These are phyloP conservation scores for Rhizophagus sp. DNA, from an alignment of 192 early-diverging fungal species.

Conservation along the genomic window DNA sequence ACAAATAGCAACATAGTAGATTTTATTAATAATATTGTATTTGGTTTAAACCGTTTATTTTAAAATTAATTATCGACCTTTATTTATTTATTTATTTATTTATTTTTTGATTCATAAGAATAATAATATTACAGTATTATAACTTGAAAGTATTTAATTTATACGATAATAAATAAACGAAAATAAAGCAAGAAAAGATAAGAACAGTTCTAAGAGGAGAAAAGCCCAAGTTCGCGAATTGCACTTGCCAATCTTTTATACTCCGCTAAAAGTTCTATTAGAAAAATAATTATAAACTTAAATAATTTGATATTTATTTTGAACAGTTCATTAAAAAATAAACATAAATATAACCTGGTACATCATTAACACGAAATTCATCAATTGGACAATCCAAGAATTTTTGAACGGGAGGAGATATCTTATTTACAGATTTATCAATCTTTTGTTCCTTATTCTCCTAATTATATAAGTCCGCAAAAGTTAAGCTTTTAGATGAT, in stretches of 20 bases:
- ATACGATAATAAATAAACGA: no score
- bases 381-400: slow-evolving; percentile 26
- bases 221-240: slow-evolving; percentile 18
- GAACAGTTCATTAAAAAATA: background rate
- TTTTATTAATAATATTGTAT: no score
- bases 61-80: no score
- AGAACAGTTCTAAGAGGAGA: background rate
- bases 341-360: slow-evolving; percentile 2
- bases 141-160: no score
- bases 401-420: slow-evolving; percentile 17
- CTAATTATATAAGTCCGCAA: background rate
- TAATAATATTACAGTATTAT: no score
- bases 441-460: background rate
- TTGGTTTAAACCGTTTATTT: no score
- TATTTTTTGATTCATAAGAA: no score
- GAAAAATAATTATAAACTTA: background rate
- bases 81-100: no score
- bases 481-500: background rate
- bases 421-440: background rate
- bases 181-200: no score
- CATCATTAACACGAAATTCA: slow-evolving; percentile 26
- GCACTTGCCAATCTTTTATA: slow-evolving; percentile 27
- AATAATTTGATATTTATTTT: background rate
- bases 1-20: no score
- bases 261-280: slow-evolving; percentile 20